phyloP scores from a whole-genome alignment of 805 yeast species.

The Komagataella mondaviorum region DNA sequence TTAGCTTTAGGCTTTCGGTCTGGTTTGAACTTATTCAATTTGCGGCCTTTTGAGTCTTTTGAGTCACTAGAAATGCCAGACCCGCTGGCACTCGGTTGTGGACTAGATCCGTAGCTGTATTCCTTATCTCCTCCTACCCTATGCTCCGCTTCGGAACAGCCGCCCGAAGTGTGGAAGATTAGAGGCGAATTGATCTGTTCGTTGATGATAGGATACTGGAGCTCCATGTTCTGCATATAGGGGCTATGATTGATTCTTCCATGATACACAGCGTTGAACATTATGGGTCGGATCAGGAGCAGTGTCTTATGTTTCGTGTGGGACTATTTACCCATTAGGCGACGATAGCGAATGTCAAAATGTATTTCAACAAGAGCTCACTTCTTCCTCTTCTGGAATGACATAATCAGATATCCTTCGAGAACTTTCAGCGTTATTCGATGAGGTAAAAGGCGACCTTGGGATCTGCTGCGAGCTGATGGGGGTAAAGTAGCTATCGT shows the following conservation, averaged over 20 bases:
- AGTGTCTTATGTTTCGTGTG: not conserved
- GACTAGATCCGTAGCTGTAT: not conserved
- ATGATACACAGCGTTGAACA: not conserved
- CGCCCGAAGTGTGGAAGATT: not conserved
- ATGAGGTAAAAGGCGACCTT: not conserved
- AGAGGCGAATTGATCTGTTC: not conserved
- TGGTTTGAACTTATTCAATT: not conserved
- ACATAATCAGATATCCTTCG: not conserved
- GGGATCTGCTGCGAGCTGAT: not conserved
- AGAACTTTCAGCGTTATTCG: not conserved
- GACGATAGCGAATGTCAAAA: not conserved
- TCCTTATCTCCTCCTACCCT: not conserved
- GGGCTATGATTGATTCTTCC: not conserved
- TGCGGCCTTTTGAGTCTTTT: not conserved
- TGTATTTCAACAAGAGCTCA: not conserved
- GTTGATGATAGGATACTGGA: not conserved
- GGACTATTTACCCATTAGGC: not conserved
- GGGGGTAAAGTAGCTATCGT: not conserved
- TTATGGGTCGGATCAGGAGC: not conserved
- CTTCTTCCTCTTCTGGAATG: not conserved
- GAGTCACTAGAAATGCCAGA: not conserved
- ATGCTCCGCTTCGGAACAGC: not conserved
- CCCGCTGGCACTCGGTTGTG: not conserved
- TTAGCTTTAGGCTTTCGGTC: not conserved
- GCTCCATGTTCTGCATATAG: not conserved